These are phyloP conservation scores for Isabelozyma pseudorhagii DNA, from an alignment of 805 yeast species.

Conservation along the genomic window DNA sequence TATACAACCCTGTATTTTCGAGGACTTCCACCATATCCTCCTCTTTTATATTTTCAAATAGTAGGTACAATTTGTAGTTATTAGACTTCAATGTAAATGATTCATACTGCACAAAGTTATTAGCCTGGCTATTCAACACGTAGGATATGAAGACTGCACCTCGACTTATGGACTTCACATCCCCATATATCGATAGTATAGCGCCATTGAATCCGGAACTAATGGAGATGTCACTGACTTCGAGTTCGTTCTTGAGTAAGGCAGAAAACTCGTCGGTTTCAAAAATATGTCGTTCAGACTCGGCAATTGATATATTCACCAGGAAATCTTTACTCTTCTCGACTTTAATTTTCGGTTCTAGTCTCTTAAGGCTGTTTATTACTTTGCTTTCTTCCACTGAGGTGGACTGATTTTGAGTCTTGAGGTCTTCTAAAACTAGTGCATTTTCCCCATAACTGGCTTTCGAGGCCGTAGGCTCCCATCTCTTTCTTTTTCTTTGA, in stretches of 20 bases:
- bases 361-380: not conserved
- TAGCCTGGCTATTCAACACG: conserved; percentile 20
- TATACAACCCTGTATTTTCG: not conserved
- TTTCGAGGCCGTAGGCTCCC: not conserved
- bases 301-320: conserved; percentile 11
- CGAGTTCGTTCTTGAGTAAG: not conserved
- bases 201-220: conserved; percentile 8
- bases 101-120: conserved; percentile 18
- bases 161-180: conserved; percentile 13
- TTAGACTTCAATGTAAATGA: conserved; percentile 29
- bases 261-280: conserved; percentile 14
- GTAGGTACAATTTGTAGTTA: conserved; percentile 8
- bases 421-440: not conserved
- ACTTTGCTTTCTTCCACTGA: not conserved
- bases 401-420: not conserved
- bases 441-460: not conserved
- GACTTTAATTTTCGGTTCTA: not conserved
- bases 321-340: not conserved
- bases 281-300: conserved; percentile 25
- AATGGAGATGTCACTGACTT: not conserved
- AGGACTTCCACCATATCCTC: not conserved
- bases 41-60: not conserved
- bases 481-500: conserved; percentile 1
- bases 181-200: conserved; percentile 26
- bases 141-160: conserved; percentile 25